Percentiles rank a stretch among this genome's conserved stretches.
phyloP scores from a whole-genome alignment of 139 green algal genomes.

The Picochlorum sp. region DNA sequence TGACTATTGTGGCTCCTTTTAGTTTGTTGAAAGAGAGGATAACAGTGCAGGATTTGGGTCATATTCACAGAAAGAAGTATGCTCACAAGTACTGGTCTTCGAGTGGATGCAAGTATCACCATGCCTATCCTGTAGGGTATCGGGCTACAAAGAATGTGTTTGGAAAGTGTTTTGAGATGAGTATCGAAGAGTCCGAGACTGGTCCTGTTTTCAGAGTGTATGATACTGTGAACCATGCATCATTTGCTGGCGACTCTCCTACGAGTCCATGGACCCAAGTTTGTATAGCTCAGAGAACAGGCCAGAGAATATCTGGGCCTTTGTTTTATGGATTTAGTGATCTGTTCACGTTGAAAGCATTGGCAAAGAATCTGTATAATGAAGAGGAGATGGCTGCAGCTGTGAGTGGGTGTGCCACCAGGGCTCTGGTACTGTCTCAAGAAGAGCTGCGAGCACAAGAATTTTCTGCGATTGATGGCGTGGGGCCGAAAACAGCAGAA shows the following conservation, averaged over 20 bases:
- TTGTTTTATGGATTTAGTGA: slow-evolving; percentile 49
- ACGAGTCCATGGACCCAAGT: slow-evolving; percentile 44
- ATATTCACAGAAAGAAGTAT: slow-evolving; percentile 30
- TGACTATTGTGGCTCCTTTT: no score
- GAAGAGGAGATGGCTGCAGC: slow-evolving; percentile 29
- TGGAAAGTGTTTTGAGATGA: slow-evolving; percentile 32
- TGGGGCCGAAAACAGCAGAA: slow-evolving; percentile 32
- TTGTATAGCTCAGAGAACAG: slow-evolving; percentile 34
- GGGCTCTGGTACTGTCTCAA: background rate
- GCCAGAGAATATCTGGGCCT: slow-evolving; percentile 40
- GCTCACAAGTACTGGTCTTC: slow-evolving; percentile 39
- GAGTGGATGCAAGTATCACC: slow-evolving; percentile 39
- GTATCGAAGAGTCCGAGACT: slow-evolving; percentile 18
- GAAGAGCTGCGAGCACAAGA: slow-evolving; percentile 28
- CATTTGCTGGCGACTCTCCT: slow-evolving; percentile 31
- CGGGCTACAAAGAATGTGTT: slow-evolving; percentile 33
- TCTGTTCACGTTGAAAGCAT: slow-evolving; percentile 29
- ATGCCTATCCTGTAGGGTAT: slow-evolving; percentile 47
- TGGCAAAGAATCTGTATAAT: slow-evolving; percentile 29
- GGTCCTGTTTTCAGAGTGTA: slow-evolving; percentile 33
- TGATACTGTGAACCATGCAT: background rate
- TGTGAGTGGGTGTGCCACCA: slow-evolving; percentile 13
- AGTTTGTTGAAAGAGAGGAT: background rate
- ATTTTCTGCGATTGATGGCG: slow-evolving; percentile 26
- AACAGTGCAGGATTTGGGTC: slow-evolving; percentile 23